Evolutionary conservation across 2,329 filamentous ascomycete genomes (phyloP).

Genomic region (Chalaropsis thielavioides): DNA sequence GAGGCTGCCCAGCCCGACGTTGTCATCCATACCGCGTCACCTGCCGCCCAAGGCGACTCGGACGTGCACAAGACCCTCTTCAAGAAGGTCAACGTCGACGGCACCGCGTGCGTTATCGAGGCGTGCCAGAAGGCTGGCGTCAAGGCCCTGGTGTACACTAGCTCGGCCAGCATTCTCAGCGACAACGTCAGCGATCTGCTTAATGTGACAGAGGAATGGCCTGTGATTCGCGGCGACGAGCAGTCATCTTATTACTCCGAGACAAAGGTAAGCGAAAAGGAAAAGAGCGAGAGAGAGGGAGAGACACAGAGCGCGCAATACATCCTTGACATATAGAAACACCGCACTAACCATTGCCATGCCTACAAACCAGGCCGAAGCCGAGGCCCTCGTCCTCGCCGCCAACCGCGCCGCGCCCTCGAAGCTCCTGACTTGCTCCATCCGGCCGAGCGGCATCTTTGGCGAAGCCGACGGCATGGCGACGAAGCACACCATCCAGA

Average conservation of each 20-base stretch:
- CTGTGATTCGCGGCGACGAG: slow-evolving; percentile 53
- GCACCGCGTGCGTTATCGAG: slow-evolving; percentile 63
- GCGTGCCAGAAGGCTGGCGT: slow-evolving; percentile 57
- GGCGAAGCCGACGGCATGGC: slow-evolving; percentile 74
- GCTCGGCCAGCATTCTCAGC: slow-evolving; percentile 71
- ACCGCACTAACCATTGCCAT: not conserved
- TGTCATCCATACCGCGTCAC: slow-evolving; percentile 82
- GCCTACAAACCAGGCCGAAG: slow-evolving; percentile 44
- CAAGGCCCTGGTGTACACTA: slow-evolving; percentile 79
- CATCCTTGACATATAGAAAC: not conserved
- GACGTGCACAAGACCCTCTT: slow-evolving; percentile 47
- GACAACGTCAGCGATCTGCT: slow-evolving; percentile 66
- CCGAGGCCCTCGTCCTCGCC: slow-evolving; percentile 65
- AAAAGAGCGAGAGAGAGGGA: too few species aligned
- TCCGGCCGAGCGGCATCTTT: slow-evolving; percentile 81
- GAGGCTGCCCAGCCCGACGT: slow-evolving; percentile 56
- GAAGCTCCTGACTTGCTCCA: slow-evolving; percentile 58
- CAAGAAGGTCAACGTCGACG: slow-evolving; percentile 74
- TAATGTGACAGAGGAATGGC: slow-evolving; percentile 75
- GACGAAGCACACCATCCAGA: slow-evolving; percentile 57
- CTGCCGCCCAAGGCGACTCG: slow-evolving; percentile 40
- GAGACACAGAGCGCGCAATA: too few species aligned
- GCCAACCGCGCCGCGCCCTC: slow-evolving; percentile 49
- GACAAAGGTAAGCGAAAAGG: slow-evolving; percentile 51
- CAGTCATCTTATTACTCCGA: slow-evolving; percentile 77